Base-by-base conservation (phyloP, 2,329 filamentous ascomycete genomes). In the Cladosporium colombiae region DNA sequence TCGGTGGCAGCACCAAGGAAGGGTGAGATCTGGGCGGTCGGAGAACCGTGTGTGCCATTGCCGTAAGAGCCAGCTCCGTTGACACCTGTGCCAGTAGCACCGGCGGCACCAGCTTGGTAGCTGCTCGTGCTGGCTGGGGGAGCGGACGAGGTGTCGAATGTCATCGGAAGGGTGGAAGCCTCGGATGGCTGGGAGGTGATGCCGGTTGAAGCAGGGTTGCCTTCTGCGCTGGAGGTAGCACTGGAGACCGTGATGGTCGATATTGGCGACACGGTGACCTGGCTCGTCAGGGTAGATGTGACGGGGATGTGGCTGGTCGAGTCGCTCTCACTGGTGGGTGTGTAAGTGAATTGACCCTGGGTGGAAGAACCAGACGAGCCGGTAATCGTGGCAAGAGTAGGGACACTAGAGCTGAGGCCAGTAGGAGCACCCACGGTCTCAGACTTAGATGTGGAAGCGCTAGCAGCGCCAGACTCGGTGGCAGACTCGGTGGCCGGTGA, bases 11-110 rank as follows among this genome's bases (percentile, higher is more conserved):
- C 62, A 40, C 68, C 67, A 18, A 65, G 64, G 69, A 64, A 70
- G 18, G 68, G 62, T 21, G 62, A 56, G 44, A 67, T 25, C 21
- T 66, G 37, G 18, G 68, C 53, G 13, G 65, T 37, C 14, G 60
- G 53, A 11, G 67, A 25, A 25, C 58, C 31, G 62, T 69, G 49
- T 37, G 68, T 70, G 58, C 68, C 67, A 52, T 71, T 70, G 11
- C 49, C 44, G 13, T 55, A 18, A 31, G 52, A 37, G 27, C 62
- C 63, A 21, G 44, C 57, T 33, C 62, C 49, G 5, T 25, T 29
- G 61, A 53, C 53, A 14, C 46, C 66, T 35, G 65, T 68, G 33
- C 53, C 64, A 50, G 65, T 67, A 37, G 67, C 65, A 5, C 67
- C 67, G 29, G 66, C 57, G 21, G 62, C 66, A 21, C 64, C 67